Conservation (phyloP, 106 monocot genomes). For the Amphibolis antarctica region DNA sequence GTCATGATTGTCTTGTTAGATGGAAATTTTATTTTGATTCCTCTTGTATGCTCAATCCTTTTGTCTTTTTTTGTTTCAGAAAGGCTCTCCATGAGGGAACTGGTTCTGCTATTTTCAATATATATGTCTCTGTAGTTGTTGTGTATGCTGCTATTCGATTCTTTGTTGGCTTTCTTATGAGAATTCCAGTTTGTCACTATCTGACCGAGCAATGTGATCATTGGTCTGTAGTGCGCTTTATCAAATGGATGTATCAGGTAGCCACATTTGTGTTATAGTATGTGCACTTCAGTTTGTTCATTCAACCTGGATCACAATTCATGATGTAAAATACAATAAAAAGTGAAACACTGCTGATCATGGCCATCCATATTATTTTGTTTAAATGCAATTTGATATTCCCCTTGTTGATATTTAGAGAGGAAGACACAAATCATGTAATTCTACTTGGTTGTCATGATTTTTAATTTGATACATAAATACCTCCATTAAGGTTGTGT, state of each 20-base stretch:
- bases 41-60: too few relatives aligned
- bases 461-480: too few relatives aligned
- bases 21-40: background rate
- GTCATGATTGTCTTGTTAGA: background rate
- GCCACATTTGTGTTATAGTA: background rate
- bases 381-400: too few relatives aligned
- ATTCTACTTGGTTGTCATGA: too few relatives aligned
- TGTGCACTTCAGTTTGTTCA: too few relatives aligned
- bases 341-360: too few relatives aligned
- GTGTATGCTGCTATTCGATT: slow-evolving; percentile 61
- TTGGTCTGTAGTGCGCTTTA: slow-evolving; percentile 59
- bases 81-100: slow-evolving; percentile 57
- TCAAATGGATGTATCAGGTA: slow-evolving; percentile 90
- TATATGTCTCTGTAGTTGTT: slow-evolving; percentile 68
- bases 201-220: slow-evolving; percentile 55
- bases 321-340: too few relatives aligned
- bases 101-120: slow-evolving; percentile 58
- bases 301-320: too few relatives aligned
- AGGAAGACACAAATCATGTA: too few relatives aligned
- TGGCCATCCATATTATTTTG: too few relatives aligned
- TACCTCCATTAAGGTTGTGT: too few relatives aligned
- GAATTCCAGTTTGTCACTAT: slow-evolving; percentile 54
- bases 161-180: slow-evolving; percentile 46
- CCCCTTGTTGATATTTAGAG: too few relatives aligned
- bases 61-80: slow-evolving; percentile 24